Conservation (phyloP, 305 asterid species). For the Petunia hybrid region DNA sequence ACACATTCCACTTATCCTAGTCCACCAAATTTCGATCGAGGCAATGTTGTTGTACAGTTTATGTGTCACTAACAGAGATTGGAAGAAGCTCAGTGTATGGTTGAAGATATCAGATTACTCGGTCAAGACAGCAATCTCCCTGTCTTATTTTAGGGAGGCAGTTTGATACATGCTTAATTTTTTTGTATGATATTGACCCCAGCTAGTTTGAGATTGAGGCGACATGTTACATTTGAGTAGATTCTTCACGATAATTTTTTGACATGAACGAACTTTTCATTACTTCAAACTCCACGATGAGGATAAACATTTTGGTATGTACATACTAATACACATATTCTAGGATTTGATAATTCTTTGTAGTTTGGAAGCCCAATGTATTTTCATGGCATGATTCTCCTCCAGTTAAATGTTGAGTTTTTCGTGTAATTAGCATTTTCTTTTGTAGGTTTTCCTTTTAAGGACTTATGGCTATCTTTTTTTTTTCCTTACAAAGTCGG, state of each 20-base stretch:
- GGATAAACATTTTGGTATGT: neutral
- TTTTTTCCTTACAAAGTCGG: no score
- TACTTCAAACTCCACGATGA: neutral
- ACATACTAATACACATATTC: neutral
- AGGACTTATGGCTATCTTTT: no score
- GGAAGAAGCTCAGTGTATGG: slow-evolving; percentile 21
- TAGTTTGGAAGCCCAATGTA: slow-evolving; percentile 1
- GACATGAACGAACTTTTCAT: neutral
- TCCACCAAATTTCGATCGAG: neutral
- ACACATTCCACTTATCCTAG: neutral
- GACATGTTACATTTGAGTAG: neutral
- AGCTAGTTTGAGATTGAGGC: slow-evolving; percentile 9
- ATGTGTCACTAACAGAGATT: slow-evolving; percentile 12
- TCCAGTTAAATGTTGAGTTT: neutral
- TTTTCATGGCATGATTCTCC: neutral
- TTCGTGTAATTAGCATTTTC: neutral
- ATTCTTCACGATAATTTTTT: neutral
- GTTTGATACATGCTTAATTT: neutral
- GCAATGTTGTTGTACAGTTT: slow-evolving; percentile 7
- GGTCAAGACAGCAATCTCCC: slow-evolving; percentile 12
- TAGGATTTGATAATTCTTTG: slow-evolving; percentile 18
- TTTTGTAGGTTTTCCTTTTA: neutral
- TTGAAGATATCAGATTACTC: neutral
- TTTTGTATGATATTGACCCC: neutral
- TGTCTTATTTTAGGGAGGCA: neutral